These are phyloP conservation scores for Megacollybia platyphylla DNA, from an alignment of 1,284 basidiomycete genomes.

Conservation along the genomic window DNA sequence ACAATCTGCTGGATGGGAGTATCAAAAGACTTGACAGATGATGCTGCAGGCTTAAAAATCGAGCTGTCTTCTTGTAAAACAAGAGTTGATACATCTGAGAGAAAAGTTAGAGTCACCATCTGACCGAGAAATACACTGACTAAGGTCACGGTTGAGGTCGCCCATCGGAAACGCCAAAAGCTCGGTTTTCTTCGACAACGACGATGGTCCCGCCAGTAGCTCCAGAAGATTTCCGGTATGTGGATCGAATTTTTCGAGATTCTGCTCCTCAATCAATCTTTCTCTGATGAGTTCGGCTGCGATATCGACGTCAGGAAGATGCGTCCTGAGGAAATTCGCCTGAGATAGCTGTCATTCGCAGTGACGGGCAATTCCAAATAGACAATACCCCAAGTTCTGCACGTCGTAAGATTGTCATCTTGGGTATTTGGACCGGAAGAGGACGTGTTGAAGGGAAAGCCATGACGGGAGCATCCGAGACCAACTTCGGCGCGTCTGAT, in stretches of 20 bases:
- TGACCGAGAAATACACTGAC: conserved; percentile 23
- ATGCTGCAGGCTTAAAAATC: conserved; percentile 27
- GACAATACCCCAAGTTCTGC: conserved; percentile 50
- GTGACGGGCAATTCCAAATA: not conserved
- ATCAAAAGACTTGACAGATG: conserved; percentile 29
- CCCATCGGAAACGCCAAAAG: conserved; percentile 52
- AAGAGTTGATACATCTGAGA: conserved; percentile 35
- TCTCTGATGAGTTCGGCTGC: conserved; percentile 47
- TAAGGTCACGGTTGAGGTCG: conserved; percentile 40
- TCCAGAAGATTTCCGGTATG: conserved; percentile 39
- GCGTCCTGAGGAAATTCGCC: conserved; percentile 57
- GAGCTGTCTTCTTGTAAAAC: conserved; percentile 14
- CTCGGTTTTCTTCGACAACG: conserved; percentile 13
- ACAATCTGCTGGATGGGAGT: conserved; percentile 45
- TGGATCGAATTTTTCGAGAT: conserved; percentile 36
- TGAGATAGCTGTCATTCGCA: conserved; percentile 13
- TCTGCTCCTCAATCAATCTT: conserved; percentile 26
- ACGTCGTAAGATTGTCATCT: conserved; percentile 25
- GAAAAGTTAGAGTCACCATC: conserved; percentile 2
- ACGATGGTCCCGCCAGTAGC: conserved; percentile 18
- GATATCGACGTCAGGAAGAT: conserved; percentile 61
- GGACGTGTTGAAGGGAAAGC: conserved; percentile 47
- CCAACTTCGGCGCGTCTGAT: conserved; percentile 8
- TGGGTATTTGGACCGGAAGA: conserved; percentile 15
- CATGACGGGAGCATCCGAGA: conserved; percentile 18